Evolutionary conservation across 768 basidiomycete genomes (phyloP).

Genomic region (Goffeauzyma gilvescens): DNA sequence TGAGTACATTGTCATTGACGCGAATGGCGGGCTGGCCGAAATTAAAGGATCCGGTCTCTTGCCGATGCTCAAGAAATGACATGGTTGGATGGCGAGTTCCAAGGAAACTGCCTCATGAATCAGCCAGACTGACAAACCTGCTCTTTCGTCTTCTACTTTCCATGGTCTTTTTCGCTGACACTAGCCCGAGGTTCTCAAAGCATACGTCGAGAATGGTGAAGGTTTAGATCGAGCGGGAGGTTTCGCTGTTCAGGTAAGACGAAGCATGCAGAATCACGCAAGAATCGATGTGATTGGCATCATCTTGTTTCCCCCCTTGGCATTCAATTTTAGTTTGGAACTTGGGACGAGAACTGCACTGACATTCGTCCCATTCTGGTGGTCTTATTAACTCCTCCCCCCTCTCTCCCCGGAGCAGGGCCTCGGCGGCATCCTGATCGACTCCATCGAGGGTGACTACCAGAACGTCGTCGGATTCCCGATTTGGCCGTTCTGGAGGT

Average conservation of each 20-base stretch:
- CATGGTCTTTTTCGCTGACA: background rate
- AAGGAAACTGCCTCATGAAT: too few relatives aligned
- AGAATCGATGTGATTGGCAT: background rate
- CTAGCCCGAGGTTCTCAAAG: slow-evolving; percentile 39
- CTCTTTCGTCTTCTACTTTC: background rate
- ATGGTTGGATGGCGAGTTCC: too few relatives aligned
- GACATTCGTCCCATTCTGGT: background rate
- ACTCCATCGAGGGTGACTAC: slow-evolving; percentile 75
- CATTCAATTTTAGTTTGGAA: background rate
- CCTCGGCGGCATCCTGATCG: slow-evolving; percentile 57
- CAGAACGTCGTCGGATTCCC: slow-evolving; percentile 87
- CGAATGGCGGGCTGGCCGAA: background rate
- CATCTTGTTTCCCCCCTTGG: background rate
- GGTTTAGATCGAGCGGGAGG: slow-evolving; percentile 79
- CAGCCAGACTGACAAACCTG: too few relatives aligned
- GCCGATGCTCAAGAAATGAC: too few relatives aligned
- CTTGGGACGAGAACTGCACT: background rate
- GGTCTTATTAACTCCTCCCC: background rate
- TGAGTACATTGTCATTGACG: slow-evolving; percentile 5
- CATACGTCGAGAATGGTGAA: slow-evolving; percentile 71
- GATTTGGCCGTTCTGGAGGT: slow-evolving; percentile 39
- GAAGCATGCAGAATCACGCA: too few relatives aligned
- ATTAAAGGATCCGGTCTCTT: too few relatives aligned
- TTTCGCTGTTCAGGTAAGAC: slow-evolving; percentile 69
- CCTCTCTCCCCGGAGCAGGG: slow-evolving; percentile 33